phyloP scores from a whole-genome alignment of 169 alveolate genomes.

The Cryptosporidium andersoni region DNA sequence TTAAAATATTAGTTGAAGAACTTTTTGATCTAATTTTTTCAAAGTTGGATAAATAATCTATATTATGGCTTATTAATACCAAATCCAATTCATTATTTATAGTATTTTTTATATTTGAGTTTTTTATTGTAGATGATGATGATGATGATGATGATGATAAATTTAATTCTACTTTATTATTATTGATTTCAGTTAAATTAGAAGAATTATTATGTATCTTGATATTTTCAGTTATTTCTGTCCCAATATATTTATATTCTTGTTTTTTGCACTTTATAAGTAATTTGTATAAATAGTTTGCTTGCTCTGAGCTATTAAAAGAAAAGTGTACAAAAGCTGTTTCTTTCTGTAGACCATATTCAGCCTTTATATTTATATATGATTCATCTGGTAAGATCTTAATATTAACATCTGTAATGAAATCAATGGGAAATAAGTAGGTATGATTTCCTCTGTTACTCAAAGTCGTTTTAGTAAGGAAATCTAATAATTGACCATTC shows the following conservation, averaged over 20 bases:
- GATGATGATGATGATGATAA: constrained; percentile 6
- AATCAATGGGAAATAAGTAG: constrained; percentile 34
- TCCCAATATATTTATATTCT: not conserved
- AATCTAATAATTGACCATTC: constrained; percentile 49
- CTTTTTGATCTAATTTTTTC: too few relatives aligned
- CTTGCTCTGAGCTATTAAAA: constrained; percentile 20
- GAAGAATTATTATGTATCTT: not conserved
- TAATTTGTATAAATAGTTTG: constrained; percentile 16
- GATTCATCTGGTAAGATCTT: constrained; percentile 25
- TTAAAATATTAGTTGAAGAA: too few relatives aligned
- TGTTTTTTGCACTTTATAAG: not conserved
- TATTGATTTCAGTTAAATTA: not conserved
- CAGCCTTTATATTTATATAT: constrained; percentile 41
- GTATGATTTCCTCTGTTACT: too few relatives aligned
- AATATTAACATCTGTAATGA: constrained; percentile 36
- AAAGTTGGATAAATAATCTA: too few relatives aligned
- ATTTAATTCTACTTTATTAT: not conserved
- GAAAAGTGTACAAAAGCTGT: constrained; percentile 59
- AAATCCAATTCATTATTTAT: too few relatives aligned
- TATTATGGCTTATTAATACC: too few relatives aligned
- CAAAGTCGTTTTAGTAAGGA: too few relatives aligned
- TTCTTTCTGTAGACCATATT: constrained; percentile 38
- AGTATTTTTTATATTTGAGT: too few relatives aligned
- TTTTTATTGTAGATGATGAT: not conserved
- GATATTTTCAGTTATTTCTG: not conserved